phyloP scores from a whole-genome alignment of 495 filamentous ascomycete genomes.

The Cudoniella acicularis region DNA sequence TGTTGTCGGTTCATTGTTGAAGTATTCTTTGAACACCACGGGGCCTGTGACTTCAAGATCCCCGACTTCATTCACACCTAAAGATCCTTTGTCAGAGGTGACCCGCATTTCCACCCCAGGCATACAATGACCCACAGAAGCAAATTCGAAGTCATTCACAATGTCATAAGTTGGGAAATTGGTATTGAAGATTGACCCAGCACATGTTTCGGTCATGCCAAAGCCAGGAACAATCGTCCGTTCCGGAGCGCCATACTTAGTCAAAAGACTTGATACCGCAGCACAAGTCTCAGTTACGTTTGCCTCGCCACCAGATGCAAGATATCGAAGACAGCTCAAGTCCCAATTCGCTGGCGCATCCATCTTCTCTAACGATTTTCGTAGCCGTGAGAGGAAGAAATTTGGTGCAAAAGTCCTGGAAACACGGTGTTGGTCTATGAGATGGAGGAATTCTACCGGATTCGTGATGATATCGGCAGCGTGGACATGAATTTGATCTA shows the following conservation, averaged over 20 bases:
- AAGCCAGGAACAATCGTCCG: constrained; percentile 63
- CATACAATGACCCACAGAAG: constrained; percentile 43
- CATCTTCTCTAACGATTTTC: not conserved
- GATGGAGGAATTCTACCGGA: constrained; percentile 36
- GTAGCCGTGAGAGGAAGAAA: constrained; percentile 43
- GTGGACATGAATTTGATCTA: constrained; percentile 43
- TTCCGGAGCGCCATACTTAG: constrained; percentile 31
- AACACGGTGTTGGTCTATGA: constrained; percentile 41
- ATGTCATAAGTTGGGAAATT: constrained; percentile 71
- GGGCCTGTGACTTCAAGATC: constrained; percentile 74
- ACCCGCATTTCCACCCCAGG: constrained; percentile 37
- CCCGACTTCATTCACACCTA: constrained; percentile 48
- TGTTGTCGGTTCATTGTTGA: constrained; percentile 62
- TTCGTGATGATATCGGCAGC: constrained; percentile 38
- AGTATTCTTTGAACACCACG: constrained; percentile 72
- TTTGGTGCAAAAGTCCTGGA: constrained; percentile 48
- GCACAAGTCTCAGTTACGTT: constrained; percentile 31
- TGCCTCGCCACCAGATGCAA: constrained; percentile 40
- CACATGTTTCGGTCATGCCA: constrained; percentile 63
- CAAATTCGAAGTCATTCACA: constrained; percentile 72
- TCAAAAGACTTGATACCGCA: constrained; percentile 30
- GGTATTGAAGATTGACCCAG: constrained; percentile 30
- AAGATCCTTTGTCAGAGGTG: constrained; percentile 15
- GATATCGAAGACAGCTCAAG: constrained; percentile 22
- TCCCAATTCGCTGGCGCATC: constrained; percentile 10